Conservation (phyloP, 2,329 filamentous ascomycete genomes). For the Acrodontium crateriforme region DNA sequence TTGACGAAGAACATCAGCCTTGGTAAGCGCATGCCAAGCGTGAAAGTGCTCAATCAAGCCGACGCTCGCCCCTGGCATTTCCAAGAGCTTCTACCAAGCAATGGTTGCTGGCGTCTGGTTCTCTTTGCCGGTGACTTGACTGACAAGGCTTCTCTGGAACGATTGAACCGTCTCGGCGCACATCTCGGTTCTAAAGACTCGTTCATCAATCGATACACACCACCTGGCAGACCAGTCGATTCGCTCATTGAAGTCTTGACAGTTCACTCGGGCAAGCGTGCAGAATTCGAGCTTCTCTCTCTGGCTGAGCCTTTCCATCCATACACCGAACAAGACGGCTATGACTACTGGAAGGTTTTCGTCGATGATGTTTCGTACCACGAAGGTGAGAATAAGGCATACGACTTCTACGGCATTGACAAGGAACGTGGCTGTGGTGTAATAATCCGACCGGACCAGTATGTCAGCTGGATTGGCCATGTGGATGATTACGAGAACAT, state of each 20-base stretch:
- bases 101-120: constrained; percentile 45
- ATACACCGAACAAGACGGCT: no score
- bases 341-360: constrained; percentile 29
- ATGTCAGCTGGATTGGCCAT: constrained; percentile 33
- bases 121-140: constrained; percentile 48
- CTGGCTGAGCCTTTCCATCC: no score
- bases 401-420: constrained; percentile 47
- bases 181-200: no score
- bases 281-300: constrained; percentile 18
- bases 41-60: constrained; percentile 46
- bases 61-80: constrained; percentile 45
- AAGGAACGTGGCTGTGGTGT: constrained; percentile 42
- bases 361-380: constrained; percentile 32
- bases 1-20: constrained; percentile 34
- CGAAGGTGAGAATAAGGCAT: constrained; percentile 26
- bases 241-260: constrained; percentile 45
- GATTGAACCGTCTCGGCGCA: no score
- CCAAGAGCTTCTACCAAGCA: constrained; percentile 41
- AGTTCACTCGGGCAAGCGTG: no score
- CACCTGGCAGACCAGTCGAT: constrained; percentile 25
- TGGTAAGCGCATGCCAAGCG: constrained; percentile 45
- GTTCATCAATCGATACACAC: no score
- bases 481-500: constrained; percentile 9
- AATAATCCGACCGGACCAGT: constrained; percentile 52
- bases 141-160: no score